These are phyloP conservation scores for Ceratobasidium sp. DNA, from an alignment of 1,284 basidiomycete genomes.

Conservation along the genomic window DNA sequence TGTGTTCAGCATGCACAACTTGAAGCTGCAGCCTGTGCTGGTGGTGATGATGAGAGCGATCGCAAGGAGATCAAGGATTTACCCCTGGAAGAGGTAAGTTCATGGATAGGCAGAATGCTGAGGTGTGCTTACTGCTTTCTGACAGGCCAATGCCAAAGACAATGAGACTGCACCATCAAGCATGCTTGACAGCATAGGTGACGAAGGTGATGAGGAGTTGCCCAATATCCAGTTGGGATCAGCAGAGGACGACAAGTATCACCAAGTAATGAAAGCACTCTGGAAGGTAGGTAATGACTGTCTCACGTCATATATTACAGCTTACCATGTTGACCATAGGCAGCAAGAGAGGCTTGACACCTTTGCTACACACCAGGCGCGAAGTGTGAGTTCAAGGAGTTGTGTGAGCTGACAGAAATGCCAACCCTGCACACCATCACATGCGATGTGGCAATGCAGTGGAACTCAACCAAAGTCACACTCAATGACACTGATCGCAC, in stretches of 20 bases:
- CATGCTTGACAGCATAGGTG: background rate
- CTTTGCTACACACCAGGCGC: background rate
- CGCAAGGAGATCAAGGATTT: background rate
- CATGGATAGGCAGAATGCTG: background rate
- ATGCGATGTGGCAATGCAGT: background rate
- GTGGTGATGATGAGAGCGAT: background rate
- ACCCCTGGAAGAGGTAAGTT: background rate
- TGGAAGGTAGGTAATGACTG: background rate
- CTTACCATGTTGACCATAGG: background rate
- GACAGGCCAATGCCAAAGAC: background rate
- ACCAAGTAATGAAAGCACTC: background rate
- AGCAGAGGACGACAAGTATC: background rate
- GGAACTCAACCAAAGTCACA: background rate
- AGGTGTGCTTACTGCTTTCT: background rate
- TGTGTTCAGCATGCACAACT: background rate
- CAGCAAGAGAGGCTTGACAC: background rate
- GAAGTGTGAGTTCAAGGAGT: background rate
- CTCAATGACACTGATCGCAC: background rate
- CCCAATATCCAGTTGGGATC: background rate
- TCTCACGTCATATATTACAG: background rate
- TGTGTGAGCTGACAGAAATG: background rate
- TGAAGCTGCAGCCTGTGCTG: background rate
- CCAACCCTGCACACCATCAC: background rate
- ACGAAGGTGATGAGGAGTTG: background rate
- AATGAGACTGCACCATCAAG: background rate